Evolutionary conservation across 1,139 yeast genomes (phyloP).

Genomic region (Magnusiomyces fungicola): DNA sequence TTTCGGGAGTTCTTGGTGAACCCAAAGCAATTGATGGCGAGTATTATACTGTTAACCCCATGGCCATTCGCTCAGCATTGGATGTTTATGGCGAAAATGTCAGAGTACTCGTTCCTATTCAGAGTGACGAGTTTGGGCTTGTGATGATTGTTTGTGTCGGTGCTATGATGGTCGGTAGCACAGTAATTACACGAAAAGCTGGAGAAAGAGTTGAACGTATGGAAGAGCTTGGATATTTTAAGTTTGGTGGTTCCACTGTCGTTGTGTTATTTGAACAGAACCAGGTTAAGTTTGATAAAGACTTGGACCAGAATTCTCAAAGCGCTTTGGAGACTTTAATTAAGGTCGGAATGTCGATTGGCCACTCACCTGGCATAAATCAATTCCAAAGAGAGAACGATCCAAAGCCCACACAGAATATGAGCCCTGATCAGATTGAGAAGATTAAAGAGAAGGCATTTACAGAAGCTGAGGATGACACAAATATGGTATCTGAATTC

Average conservation of each 20-base stretch:
- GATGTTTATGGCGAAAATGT: slow-evolving; percentile 94
- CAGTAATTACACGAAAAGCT: slow-evolving; percentile 57
- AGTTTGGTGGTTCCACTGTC: slow-evolving; percentile 92
- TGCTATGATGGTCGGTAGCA: slow-evolving; percentile 98
- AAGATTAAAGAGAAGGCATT: neutral
- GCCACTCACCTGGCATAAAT: slow-evolving; percentile 43
- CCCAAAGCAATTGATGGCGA: slow-evolving; percentile 75
- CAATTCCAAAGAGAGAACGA: slow-evolving; percentile 19
- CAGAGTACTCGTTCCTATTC: slow-evolving; percentile 67
- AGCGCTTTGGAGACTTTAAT: slow-evolving; percentile 74
- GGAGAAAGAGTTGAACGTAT: slow-evolving; percentile 57
- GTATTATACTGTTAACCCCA: slow-evolving; percentile 93
- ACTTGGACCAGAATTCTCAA: slow-evolving; percentile 58
- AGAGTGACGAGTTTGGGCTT: slow-evolving; percentile 65
- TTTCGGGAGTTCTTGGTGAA: slow-evolving; percentile 60
- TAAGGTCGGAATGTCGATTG: slow-evolving; percentile 86
- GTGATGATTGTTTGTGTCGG: slow-evolving; percentile 81
- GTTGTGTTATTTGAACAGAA: slow-evolving; percentile 48
- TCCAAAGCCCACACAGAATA: neutral
- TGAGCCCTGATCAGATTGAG: neutral
- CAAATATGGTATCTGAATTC: too few relatives aligned
- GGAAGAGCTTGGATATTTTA: slow-evolving; percentile 88
- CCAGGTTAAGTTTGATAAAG: slow-evolving; percentile 57
- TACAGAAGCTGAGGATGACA: too few relatives aligned
- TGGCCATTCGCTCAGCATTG: slow-evolving; percentile 82